Conservation (phyloP, 2,329 filamentous ascomycete species). For the Penicillium sp. region DNA sequence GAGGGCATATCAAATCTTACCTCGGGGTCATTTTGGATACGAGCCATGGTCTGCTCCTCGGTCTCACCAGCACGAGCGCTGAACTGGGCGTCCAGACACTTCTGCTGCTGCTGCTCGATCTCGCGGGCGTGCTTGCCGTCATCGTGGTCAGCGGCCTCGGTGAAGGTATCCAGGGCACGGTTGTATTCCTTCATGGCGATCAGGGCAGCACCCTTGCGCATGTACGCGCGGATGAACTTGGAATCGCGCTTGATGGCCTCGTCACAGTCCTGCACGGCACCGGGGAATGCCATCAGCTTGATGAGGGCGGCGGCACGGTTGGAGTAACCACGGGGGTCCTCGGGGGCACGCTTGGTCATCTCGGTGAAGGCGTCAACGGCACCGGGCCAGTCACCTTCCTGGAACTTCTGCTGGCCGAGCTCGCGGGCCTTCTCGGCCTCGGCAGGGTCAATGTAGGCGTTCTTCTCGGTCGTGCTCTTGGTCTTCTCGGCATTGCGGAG, state of each 20-base stretch:
- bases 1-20: constrained; percentile 51
- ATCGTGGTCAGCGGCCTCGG: constrained; percentile 76
- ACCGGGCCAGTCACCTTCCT: constrained; percentile 90
- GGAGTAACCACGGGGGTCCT: constrained; percentile 91
- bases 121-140: constrained; percentile 80
- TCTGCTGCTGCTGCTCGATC: constrained; percentile 91
- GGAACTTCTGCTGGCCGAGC: constrained; percentile 95
- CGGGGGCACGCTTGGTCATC: constrained; percentile 93
- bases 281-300: constrained; percentile 94
- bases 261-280: constrained; percentile 89
- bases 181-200: constrained; percentile 98
- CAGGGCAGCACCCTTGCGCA: constrained; percentile 92
- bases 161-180: constrained; percentile 86
- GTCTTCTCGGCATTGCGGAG: constrained; percentile 85
- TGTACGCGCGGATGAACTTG: constrained; percentile 91
- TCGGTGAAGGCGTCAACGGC: constrained; percentile 92
- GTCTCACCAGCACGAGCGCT: constrained; percentile 88
- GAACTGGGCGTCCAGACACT: constrained; percentile 88
- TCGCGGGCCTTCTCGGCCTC: constrained; percentile 96
- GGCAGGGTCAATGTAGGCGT: constrained; percentile 81
- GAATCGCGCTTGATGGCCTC: constrained; percentile 85
- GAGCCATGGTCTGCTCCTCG: constrained; percentile 90
- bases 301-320: constrained; percentile 96
- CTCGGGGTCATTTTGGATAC: constrained; percentile 87
- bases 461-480: constrained; percentile 72